phyloP scores from a whole-genome alignment of 2,329 filamentous ascomycete species.

The Aureobasidium mangrovei region DNA sequence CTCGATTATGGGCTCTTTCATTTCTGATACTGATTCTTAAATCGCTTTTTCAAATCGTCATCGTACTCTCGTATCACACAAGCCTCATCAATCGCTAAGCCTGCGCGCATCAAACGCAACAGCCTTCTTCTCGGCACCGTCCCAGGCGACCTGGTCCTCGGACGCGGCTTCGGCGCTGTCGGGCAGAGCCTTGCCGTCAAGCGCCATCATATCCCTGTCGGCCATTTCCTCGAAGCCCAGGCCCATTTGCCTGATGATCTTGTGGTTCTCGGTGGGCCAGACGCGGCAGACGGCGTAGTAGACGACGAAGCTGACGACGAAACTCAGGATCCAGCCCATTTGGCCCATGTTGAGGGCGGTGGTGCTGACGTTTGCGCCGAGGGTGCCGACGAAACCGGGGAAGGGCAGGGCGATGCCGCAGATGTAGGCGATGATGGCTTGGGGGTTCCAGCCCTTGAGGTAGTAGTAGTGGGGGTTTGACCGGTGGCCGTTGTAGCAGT shows the following conservation, averaged over 20 bases:
- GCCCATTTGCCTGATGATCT: constrained; percentile 27
- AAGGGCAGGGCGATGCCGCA: constrained; percentile 48
- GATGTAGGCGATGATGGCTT: constrained; percentile 48
- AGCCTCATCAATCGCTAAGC: background rate
- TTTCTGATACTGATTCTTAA: no score
- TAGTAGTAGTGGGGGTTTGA: constrained; percentile 45
- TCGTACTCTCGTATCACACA: background rate
- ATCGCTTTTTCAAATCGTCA: background rate
- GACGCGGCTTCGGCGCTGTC: constrained; percentile 10
- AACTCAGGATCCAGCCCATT: constrained; percentile 57
- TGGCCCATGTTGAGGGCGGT: constrained; percentile 34
- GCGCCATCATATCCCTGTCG: constrained; percentile 16
- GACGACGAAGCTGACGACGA: constrained; percentile 45
- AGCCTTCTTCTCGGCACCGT: constrained; percentile 7
- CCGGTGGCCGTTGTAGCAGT: constrained; percentile 41
- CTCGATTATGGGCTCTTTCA: no score
- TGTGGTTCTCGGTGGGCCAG: constrained; percentile 33
- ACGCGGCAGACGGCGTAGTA: constrained; percentile 38
- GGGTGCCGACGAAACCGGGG: constrained; percentile 43
- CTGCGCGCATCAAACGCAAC: constrained; percentile 8
- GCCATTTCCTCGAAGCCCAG: constrained; percentile 24
- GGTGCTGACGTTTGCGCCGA: constrained; percentile 30
- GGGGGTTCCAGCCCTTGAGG: constrained; percentile 46
- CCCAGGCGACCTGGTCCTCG: constrained; percentile 3
- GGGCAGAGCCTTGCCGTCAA: constrained; percentile 17